A percentile compares a stretch with the other conserved stretches of the same genome.
These are phyloP conservation scores for Ustulina deusta DNA, from an alignment of 2,329 filamentous ascomycete genomes.

Conservation along the genomic window DNA sequence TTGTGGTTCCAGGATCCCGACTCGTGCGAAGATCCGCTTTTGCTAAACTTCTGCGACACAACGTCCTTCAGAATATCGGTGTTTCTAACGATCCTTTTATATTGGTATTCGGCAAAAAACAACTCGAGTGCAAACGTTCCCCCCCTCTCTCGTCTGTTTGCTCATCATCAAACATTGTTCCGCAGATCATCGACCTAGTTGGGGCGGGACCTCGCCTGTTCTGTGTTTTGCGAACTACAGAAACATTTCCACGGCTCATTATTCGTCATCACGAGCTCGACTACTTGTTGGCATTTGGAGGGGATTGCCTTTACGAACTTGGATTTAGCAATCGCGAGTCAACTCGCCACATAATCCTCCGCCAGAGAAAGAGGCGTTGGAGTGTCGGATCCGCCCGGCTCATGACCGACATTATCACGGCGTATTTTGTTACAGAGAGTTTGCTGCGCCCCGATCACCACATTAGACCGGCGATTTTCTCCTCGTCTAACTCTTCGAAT, in stretches of 20 bases:
- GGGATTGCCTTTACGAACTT: constrained; percentile 2
- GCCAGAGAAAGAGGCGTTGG: constrained; percentile 9
- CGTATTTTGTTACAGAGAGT: constrained; percentile 34
- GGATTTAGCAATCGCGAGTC: constrained; percentile 3
- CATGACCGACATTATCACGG: constrained; percentile 9
- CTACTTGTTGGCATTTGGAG: constrained; percentile 10
- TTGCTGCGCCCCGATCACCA: constrained; percentile 42
- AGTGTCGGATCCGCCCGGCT: constrained; percentile 9
- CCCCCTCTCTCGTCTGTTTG: constrained; percentile 22
- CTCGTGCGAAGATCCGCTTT: constrained; percentile 44
- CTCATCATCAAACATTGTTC: constrained; percentile 47
- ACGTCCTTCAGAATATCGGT: constrained; percentile 51
- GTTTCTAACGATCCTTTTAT: constrained; percentile 50
- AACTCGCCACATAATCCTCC: constrained; percentile 12
- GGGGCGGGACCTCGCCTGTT: constrained; percentile 51
- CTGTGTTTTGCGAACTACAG: constrained; percentile 38
- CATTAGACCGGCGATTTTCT: constrained; percentile 18
- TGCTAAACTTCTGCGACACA: constrained; percentile 56
- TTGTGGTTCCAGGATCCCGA: constrained; percentile 36
- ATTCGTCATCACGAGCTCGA: constrained; percentile 27
- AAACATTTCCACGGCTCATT: constrained; percentile 30
- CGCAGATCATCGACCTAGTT: constrained; percentile 54
- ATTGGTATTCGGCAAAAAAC: constrained; percentile 34
- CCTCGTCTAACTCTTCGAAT: constrained; percentile 1
- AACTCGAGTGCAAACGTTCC: constrained; percentile 22